Conservation (phyloP, 257 asterid genomes). For the Penstemon davidsonii region DNA sequence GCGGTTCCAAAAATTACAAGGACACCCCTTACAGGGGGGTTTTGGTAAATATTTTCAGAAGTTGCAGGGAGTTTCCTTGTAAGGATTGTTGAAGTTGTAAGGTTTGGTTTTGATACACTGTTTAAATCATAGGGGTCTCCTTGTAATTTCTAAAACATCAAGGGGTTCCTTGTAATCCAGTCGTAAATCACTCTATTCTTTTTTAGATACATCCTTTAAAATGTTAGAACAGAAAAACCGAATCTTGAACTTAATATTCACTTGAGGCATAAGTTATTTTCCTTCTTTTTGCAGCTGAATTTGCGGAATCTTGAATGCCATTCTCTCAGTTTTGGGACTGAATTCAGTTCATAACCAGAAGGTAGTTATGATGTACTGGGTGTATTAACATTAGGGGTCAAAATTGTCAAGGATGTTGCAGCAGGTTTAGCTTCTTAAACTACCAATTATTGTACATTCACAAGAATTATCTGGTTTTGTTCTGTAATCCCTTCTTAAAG, state of each 20-base stretch:
- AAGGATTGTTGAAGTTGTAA: too few species aligned
- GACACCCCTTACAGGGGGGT: too few species aligned
- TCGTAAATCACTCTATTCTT: too few species aligned
- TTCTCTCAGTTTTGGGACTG: slow-evolving; percentile 74
- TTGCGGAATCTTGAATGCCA: slow-evolving; percentile 87
- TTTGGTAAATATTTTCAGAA: too few species aligned
- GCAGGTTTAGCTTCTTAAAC: background rate
- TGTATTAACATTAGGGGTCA: background rate
- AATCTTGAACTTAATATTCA: background rate
- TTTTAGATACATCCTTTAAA: too few species aligned
- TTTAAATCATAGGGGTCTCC: too few species aligned
- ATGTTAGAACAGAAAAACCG: background rate
- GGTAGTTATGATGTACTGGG: slow-evolving; percentile 26
- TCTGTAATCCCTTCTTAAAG: background rate
- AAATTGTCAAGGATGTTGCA: background rate
- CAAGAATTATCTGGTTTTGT: slow-evolving; percentile 5
- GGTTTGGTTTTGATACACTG: too few species aligned
- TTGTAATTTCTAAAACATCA: too few species aligned
- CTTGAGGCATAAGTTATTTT: background rate
- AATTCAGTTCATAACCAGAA: slow-evolving; percentile 40
- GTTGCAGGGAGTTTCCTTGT: too few species aligned
- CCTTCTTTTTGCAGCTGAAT: slow-evolving; percentile 68
- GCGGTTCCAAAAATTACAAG: background rate
- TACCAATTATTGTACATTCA: background rate
- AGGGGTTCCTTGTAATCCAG: too few species aligned